Base-by-base conservation (phyloP, 2,329 filamentous ascomycete species). In the Madurella mycetomatis region DNA sequence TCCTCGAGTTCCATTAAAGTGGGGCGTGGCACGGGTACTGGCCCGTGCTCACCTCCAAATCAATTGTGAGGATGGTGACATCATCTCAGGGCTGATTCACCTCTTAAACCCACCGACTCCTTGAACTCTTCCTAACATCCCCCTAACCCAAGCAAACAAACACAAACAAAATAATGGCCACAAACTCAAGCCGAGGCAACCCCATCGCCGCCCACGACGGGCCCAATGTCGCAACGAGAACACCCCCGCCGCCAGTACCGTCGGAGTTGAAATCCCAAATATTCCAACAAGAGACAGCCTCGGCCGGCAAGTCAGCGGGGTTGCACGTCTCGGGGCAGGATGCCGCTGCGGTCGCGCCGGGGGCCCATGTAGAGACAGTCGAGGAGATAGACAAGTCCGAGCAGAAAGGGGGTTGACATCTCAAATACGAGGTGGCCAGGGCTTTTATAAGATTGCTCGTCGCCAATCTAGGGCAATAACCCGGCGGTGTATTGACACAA, bases 291-390 rank as follows among this genome's bases (percentile, higher is more conserved):
- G 12, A 19, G 40, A 16, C 30, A 32, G 45, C n/a, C 1, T n/a
- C 46, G 4, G 18, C 40, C n/a, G 40, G 32, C 7, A 19, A 18
- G 1, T 62, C 63, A 17, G 60, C 66, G 1, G 70, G 70, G 41
- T 64, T 67, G 34, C 71, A 74, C 53, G 66, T 67, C n/a, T 49
- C 69, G 7, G 71, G 72, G 41, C 67, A 72, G 57, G 72, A 73
- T 53, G 63, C 67, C 1, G 68, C 62, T 42, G 65, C 63, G 12
- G 40, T 17, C 12, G 5, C 48, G 18, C 31, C 40, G 3, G 72
- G 72, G 46, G 64, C 68, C 50, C 77, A 78, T 66, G 73, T 76
- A 51, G 81, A 82, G 71, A 74, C 76, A 16, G 62, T 62, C 25
- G 86, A 82, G 71, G 85, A 88, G 68, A 17, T 49, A 8, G 44